These are phyloP conservation scores for Aristolochia contorta DNA, from an alignment of 164 flowering plant species.

Conservation along the genomic window DNA sequence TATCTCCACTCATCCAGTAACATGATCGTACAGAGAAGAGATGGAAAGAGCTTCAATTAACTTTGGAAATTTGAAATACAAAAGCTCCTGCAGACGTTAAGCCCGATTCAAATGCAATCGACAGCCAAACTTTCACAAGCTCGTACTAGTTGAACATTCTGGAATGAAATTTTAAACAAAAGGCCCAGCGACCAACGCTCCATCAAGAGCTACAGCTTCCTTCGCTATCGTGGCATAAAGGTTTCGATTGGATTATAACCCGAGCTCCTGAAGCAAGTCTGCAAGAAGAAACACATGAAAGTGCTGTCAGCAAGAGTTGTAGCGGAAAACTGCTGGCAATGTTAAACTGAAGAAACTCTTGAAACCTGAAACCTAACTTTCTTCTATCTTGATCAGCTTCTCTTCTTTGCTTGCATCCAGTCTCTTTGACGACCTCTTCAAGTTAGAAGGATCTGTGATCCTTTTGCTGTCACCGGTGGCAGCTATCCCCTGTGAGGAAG, in stretches of 20 bases:
- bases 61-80: too few species aligned
- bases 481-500: slow-evolving; percentile 17
- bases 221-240: slow-evolving; percentile 21
- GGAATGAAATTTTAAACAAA: too few species aligned
- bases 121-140: too few species aligned
- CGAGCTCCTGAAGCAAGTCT: slow-evolving; percentile 99
- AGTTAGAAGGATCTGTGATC: slow-evolving; percentile 32
- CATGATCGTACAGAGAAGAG: too few species aligned
- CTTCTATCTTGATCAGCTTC: slow-evolving; percentile 66
- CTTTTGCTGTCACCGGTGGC: slow-evolving; percentile 44
- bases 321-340: not conserved
- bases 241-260: slow-evolving; percentile 76
- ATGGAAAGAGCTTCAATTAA: too few species aligned
- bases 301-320: not conserved
- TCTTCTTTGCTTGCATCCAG: slow-evolving; percentile 54
- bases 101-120: too few species aligned
- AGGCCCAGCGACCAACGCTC: too few species aligned
- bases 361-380: slow-evolving; percentile 59
- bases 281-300: slow-evolving; percentile 13
- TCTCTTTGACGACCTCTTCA: slow-evolving; percentile 31
- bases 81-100: too few species aligned
- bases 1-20: too few species aligned
- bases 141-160: too few species aligned
- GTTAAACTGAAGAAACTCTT: not conserved
- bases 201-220: slow-evolving; percentile 7